Conservation (phyloP, 176 grass and related monocot genomes). For the Oryza longistaminata region DNA sequence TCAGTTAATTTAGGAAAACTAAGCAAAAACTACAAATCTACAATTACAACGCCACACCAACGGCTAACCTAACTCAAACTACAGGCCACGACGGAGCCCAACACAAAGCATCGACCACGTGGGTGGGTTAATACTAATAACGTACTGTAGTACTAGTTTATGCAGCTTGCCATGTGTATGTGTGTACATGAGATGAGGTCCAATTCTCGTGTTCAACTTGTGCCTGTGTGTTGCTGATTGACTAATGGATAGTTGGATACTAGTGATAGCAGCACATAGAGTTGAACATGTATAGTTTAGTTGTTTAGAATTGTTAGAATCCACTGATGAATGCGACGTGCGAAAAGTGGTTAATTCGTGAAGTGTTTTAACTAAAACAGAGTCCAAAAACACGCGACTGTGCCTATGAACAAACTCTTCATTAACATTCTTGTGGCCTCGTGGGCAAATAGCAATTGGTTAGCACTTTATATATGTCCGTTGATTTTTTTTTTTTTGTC, state of each 20-base stretch:
- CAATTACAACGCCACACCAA: too few species aligned
- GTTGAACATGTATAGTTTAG: neutral
- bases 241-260: slow-evolving; percentile 2
- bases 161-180: neutral
- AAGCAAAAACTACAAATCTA: too few species aligned
- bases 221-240: neutral
- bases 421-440: neutral
- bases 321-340: neutral
- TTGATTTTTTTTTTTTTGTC: too few species aligned
- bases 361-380: neutral
- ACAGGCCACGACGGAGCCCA: too few species aligned
- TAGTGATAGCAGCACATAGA: neutral
- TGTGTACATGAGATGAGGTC: neutral
- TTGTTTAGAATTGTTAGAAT: slow-evolving; percentile 19
- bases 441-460: too few species aligned
- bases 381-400: neutral
- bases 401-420: neutral
- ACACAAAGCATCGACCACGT: too few species aligned
- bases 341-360: neutral
- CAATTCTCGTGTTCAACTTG: neutral
- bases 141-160: too few species aligned
- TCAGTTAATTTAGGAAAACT: too few species aligned
- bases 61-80: too few species aligned
- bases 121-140: too few species aligned
- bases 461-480: too few species aligned